Base-by-base conservation (phyloP, 1,139 yeast species). In the Magnusiomyces tetraspermus region DNA sequence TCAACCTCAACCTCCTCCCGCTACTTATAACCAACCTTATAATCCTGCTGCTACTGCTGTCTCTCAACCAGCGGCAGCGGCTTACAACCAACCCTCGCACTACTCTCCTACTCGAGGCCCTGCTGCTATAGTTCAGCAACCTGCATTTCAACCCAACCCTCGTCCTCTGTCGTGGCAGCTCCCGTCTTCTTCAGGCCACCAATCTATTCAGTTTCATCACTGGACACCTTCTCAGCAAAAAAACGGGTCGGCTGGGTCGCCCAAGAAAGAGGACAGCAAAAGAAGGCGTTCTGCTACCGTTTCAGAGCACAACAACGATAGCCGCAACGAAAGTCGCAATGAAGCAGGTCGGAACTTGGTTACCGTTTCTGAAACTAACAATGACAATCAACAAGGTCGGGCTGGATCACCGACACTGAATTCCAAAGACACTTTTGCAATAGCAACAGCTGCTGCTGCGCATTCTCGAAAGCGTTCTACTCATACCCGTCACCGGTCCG, bases 161-260 rank as follows among this genome's bases (percentile, higher is more conserved):
- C 47, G 10, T 19, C 33, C 51, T n/a, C 48, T 28, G 11, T 28
- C 33, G 11, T 28, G 33, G 33, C 33, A 28, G 33, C 33, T 55
- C 1, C 57, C 55, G 13, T 51, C 58, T 17, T 53, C 53, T 10
- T 51, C 54, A 21, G 53, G 55, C 37, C 59, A 55, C 40, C 59
- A 55, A 30, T 51, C 55, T 15, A 56, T 57, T 31, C 59, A 57
- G 43, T 57, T 57, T 46, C 59, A 57, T 46, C 59, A 57, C 46
- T 57, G 59, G 59, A 57, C 55, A 48, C 59, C 59, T 21, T 51
- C 52, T 24, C 55, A 53, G 47, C 53, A 41, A 37, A 53, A 54
- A 47, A 13, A 10, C 52, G 50, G 28, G 28, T 41, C 51, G 19
- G 33, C 54, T 28, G 44, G 49, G 33, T 55, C 57, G 23, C 55